A percentile compares a stretch with the other conserved stretches of the same genome.
These are phyloP conservation scores for Neofusicoccum cordaticola DNA, from an alignment of 2,329 filamentous ascomycete species.

Conservation along the genomic window DNA sequence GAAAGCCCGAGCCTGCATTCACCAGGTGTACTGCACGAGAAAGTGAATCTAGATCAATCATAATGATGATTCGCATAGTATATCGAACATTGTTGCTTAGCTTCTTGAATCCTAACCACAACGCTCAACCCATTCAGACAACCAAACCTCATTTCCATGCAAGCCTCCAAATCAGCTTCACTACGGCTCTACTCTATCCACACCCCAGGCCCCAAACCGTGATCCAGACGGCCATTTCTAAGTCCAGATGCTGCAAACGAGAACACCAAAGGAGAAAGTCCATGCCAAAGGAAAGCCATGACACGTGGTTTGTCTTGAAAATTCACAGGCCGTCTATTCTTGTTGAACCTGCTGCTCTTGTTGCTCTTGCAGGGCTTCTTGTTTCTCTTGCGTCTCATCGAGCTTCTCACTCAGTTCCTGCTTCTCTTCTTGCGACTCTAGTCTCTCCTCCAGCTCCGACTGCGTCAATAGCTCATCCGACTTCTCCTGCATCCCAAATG, in stretches of 20 bases:
- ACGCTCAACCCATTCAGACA: no score
- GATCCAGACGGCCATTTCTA: background rate
- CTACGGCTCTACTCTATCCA: no score
- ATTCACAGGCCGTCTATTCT: background rate
- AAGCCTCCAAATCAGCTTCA: no score
- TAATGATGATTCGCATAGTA: no score
- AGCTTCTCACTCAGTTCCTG: background rate
- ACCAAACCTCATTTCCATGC: no score
- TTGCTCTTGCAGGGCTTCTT: background rate
- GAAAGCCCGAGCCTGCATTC: no score
- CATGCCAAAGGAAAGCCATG: background rate
- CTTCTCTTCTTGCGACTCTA: background rate
- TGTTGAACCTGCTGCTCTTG: background rate
- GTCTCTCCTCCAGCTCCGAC: background rate
- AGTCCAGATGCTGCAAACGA: background rate
- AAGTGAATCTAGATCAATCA: no score
- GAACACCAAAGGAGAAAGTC: background rate
- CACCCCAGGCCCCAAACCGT: no score
- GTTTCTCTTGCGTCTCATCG: background rate
- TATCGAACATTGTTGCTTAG: no score
- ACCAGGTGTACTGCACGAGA: no score
- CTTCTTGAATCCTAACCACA: no score
- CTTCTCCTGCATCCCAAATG: conserved; percentile 29
- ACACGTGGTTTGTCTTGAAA: background rate
- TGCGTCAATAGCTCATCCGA: background rate